phyloP scores from a whole-genome alignment of 2,329 filamentous ascomycete genomes.

The Penicillium sp. region DNA sequence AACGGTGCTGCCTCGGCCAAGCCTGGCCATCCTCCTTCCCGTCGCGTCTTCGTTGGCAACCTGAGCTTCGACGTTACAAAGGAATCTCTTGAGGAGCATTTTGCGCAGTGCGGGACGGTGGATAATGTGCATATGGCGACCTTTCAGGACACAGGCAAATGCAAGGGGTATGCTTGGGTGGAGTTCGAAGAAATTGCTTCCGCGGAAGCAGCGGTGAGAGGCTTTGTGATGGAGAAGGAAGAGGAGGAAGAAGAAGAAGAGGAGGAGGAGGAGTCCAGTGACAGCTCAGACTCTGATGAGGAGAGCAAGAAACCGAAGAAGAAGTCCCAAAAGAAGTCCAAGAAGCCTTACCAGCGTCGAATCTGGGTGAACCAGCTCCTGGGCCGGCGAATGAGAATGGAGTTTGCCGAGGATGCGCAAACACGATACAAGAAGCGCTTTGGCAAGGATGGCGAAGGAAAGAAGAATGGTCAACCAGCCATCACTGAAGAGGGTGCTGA shows the following conservation, averaged over 20 bases:
- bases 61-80: slow-evolving; percentile 80
- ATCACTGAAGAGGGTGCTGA: slow-evolving; percentile 31
- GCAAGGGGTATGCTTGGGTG: slow-evolving; percentile 96
- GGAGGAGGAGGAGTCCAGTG: slow-evolving; percentile 40
- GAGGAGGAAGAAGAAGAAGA: slow-evolving; percentile 52
- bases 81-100: slow-evolving; percentile 79
- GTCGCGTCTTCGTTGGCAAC: slow-evolving; percentile 87
- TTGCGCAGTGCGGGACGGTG: slow-evolving; percentile 80
- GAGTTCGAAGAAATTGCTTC: slow-evolving; percentile 80
- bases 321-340: slow-evolving; percentile 32
- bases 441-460: slow-evolving; percentile 67
- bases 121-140: slow-evolving; percentile 86
- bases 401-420: slow-evolving; percentile 90
- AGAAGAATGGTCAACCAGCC: slow-evolving; percentile 28
- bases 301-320: slow-evolving; percentile 30
- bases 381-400: slow-evolving; percentile 80
- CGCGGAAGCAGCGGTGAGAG: slow-evolving; percentile 76
- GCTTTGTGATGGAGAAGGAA: slow-evolving; percentile 69
- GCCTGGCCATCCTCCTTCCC: slow-evolving; percentile 68
- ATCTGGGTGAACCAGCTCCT: slow-evolving; percentile 86
- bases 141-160: slow-evolving; percentile 96
- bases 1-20: slow-evolving; percentile 35
- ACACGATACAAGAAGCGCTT: slow-evolving; percentile 92
- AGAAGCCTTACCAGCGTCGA: slow-evolving; percentile 53
- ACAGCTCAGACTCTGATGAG: slow-evolving; percentile 34